A percentile compares a stretch with the other conserved stretches of the same genome.
phyloP scores from a whole-genome alignment of 179 eudicot genomes.

The Spergularia azorica region DNA sequence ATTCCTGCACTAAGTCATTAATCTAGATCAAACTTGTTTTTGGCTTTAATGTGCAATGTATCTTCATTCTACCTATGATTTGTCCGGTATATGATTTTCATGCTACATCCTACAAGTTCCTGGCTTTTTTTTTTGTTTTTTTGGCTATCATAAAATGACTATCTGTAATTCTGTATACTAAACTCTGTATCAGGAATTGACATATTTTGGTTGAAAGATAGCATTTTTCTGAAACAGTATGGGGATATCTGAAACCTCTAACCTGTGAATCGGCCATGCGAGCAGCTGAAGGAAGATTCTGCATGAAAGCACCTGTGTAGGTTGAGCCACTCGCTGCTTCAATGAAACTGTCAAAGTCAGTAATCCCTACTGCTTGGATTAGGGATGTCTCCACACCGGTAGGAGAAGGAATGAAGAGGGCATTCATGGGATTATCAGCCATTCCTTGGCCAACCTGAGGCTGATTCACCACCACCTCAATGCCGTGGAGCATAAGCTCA shows the following conservation, averaged over 20 bases:
- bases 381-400: constrained; percentile 64
- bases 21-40: too few relatives aligned
- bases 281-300: constrained; percentile 25
- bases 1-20: too few relatives aligned
- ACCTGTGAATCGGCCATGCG: constrained; percentile 48
- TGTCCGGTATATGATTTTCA: too few relatives aligned
- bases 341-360: constrained; percentile 47
- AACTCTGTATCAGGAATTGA: neutral
- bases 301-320: constrained; percentile 38
- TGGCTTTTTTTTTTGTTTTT: too few relatives aligned
- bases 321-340: constrained; percentile 64
- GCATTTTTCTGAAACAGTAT: neutral
- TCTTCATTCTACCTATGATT: too few relatives aligned
- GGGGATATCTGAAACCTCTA: neutral
- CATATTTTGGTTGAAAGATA: neutral
- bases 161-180: neutral
- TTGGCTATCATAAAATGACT: too few relatives aligned
- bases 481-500: constrained; percentile 48
- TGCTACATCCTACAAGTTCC: too few relatives aligned
- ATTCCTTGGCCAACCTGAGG: constrained; percentile 81
- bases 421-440: constrained; percentile 88
- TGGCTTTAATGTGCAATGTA: too few relatives aligned
- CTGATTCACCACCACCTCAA: constrained; percentile 58
- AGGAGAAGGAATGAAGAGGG: constrained; percentile 56
- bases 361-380: constrained; percentile 64